phyloP scores from a whole-genome alignment of 495 filamentous ascomycete genomes.

The Podospora pseudopauciseta region DNA sequence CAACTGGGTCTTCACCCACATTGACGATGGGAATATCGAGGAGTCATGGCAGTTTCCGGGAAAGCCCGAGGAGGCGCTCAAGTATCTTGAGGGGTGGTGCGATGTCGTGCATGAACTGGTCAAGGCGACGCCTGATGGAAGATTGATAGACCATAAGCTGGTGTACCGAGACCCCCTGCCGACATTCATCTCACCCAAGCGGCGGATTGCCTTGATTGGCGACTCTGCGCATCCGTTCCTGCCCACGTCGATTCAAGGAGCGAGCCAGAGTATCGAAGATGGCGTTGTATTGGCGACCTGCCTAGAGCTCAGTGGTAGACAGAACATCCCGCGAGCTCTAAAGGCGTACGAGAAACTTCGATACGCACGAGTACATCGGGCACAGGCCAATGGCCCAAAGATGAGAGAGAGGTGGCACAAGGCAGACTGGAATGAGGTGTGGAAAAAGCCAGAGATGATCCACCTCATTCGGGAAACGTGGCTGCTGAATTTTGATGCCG shows the following conservation, averaged over 20 bases:
- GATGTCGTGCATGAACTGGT: conserved; percentile 57
- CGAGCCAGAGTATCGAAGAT: conserved; percentile 69
- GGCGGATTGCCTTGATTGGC: conserved; percentile 60
- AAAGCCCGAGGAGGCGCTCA: conserved; percentile 56
- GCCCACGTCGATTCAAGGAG: conserved; percentile 68
- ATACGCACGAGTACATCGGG: conserved; percentile 51
- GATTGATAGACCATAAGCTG: conserved; percentile 67
- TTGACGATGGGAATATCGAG: conserved; percentile 43
- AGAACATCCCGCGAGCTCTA: conserved; percentile 42
- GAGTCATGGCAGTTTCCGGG: conserved; percentile 64
- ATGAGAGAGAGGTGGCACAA: conserved; percentile 61
- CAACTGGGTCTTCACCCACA: conserved; percentile 69
- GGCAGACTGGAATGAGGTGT: conserved; percentile 54
- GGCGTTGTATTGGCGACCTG: conserved; percentile 63
- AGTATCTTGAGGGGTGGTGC: conserved; percentile 62
- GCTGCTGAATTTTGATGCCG: conserved; percentile 60
- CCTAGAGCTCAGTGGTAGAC: conserved; percentile 44
- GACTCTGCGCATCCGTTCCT: conserved; percentile 73
- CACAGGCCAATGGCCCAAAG: conserved; percentile 57
- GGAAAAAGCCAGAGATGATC: conserved; percentile 56
- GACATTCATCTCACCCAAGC: conserved; percentile 57
- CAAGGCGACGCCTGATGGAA: conserved; percentile 53
- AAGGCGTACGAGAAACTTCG: conserved; percentile 48
- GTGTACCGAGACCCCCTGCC: conserved; percentile 67
- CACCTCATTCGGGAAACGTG: conserved; percentile 55